phyloP scores from a whole-genome alignment of 208 protist genomes.

The Porcisia hertigi region DNA sequence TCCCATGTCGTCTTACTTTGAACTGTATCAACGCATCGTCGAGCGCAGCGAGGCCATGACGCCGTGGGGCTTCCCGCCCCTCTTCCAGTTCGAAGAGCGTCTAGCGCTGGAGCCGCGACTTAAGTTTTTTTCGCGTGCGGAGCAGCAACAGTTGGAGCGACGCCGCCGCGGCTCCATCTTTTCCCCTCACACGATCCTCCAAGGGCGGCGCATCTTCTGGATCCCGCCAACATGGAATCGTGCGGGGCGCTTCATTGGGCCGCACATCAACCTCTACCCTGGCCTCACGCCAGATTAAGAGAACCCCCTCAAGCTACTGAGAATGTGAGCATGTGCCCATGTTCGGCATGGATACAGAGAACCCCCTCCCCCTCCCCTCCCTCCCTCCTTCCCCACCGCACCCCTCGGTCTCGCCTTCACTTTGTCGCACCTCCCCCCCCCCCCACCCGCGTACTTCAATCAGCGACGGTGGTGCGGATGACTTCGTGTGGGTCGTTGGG shows the following conservation, averaged over 20 bases:
- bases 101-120: constrained; percentile 83
- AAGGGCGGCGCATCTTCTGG: constrained; percentile 86
- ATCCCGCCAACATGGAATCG: constrained; percentile 90
- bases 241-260: constrained; percentile 74
- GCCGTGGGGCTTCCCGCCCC: constrained; percentile 90
- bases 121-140: constrained; percentile 83
- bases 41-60: constrained; percentile 91
- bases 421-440: not conserved
- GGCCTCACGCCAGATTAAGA: constrained; percentile 84
- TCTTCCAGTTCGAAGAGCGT: constrained; percentile 92
- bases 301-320: not conserved
- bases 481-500: not conserved
- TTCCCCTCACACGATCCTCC: constrained; percentile 72
- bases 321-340: not conserved
- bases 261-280: constrained; percentile 86
- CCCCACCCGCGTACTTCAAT: not conserved
- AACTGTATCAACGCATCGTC: constrained; percentile 91
- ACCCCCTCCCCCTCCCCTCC: not conserved
- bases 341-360: not conserved
- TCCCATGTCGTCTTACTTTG: constrained; percentile 90
- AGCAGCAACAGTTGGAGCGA: constrained; percentile 80
- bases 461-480: not conserved
- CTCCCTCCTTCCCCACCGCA: too few species aligned
- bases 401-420: not conserved
- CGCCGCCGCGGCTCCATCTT: constrained; percentile 72